These are phyloP conservation scores for Solanum peruvianum DNA, from an alignment of 257 asterid genomes.

Conservation along the genomic window DNA sequence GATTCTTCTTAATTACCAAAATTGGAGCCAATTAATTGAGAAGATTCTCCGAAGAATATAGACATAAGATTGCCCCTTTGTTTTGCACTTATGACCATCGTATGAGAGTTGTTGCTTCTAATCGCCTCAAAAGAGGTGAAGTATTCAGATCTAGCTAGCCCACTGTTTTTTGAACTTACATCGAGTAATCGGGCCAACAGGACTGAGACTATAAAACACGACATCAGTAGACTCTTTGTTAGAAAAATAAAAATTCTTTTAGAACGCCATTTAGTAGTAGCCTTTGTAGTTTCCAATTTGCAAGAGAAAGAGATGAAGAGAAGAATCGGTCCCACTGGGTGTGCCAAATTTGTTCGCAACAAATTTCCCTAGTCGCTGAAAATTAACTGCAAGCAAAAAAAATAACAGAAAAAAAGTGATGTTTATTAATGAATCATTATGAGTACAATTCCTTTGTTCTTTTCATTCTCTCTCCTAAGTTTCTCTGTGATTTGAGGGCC, in stretches of 20 bases:
- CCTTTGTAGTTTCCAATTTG: not conserved
- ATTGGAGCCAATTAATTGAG: not conserved
- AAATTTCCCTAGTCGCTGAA: rapidly evolving
- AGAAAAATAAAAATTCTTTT: not conserved
- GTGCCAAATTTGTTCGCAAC: no score
- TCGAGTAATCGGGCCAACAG: not conserved
- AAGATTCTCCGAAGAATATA: not conserved
- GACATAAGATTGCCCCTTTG: not conserved
- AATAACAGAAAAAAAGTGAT: not conserved
- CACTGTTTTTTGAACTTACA: not conserved
- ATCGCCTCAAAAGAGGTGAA: not conserved
- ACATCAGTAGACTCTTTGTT: not conserved
- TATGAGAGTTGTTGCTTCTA: not conserved
- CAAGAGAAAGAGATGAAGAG: not conserved
- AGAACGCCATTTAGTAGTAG: not conserved
- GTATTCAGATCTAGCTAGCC: not conserved
- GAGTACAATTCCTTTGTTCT: no score
- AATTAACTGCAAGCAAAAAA: not conserved
- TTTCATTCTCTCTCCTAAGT: no score
- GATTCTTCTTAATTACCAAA: not conserved
- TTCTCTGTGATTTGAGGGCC: no score
- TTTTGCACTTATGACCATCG: not conserved
- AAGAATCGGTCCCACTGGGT: not conserved
- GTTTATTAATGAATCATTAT: not conserved
- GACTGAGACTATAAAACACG: not conserved